Evolutionary conservation across 2,329 filamentous ascomycete species (phyloP).

Genomic region (Endoconidiophora laricicola): DNA sequence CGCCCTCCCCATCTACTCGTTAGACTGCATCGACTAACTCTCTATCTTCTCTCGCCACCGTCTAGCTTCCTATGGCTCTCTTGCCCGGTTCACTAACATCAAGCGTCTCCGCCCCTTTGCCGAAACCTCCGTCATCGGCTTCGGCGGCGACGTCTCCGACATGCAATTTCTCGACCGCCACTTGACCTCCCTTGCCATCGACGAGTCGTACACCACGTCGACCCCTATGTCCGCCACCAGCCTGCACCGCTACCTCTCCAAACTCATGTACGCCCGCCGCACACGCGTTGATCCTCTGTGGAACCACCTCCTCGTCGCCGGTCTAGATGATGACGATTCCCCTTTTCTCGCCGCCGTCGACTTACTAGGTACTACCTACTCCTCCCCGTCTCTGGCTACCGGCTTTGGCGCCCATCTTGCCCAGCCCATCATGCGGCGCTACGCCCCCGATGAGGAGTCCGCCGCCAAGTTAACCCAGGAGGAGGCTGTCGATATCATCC

Average conservation of each 20-base stretch:
- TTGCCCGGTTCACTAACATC: constrained; percentile 90
- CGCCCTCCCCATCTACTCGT: background rate
- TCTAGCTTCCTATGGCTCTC: constrained; percentile 86
- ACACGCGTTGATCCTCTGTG: constrained; percentile 93
- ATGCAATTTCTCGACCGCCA: constrained; percentile 98
- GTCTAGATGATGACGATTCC: constrained; percentile 59
- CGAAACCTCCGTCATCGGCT: constrained; percentile 68
- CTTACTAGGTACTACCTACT: constrained; percentile 83
- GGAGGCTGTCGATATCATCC: constrained; percentile 61
- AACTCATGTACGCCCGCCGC: constrained; percentile 89
- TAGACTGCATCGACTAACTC: background rate
- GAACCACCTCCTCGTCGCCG: constrained; percentile 88
- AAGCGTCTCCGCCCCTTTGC: constrained; percentile 88
- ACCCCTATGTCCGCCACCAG: constrained; percentile 66
- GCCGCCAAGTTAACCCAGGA: constrained; percentile 57
- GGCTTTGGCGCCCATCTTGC: constrained; percentile 89
- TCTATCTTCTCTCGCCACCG: constrained; percentile 4
- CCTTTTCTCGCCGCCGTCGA: constrained; percentile 89
- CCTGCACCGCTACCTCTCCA: constrained; percentile 88
- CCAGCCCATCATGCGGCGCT: constrained; percentile 71
- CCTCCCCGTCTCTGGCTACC: constrained; percentile 73
- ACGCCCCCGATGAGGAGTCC: constrained; percentile 70
- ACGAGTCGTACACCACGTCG: constrained; percentile 60
- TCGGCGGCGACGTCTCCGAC: constrained; percentile 93
- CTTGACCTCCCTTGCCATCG: constrained; percentile 69